Base-by-base conservation (phyloP, 257 asterid genomes). In the Oldenlandia corymbosa region DNA sequence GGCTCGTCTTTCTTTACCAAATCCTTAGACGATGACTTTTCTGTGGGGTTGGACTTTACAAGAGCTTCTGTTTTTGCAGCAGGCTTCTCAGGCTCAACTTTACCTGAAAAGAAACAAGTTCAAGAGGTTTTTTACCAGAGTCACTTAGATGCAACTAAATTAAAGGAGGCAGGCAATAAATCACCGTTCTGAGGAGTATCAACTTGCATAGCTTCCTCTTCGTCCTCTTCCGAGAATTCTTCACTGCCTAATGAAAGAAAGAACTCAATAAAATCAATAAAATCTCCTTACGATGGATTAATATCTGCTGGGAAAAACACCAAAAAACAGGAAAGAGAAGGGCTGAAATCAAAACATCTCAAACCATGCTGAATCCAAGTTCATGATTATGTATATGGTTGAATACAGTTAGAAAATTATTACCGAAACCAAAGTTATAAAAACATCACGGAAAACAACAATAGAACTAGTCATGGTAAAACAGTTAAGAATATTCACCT, bases 1-100 rank as follows among this genome's bases (percentile, higher is more conserved):
- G 45, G 3, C 56, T 62, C 18, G 11, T 17, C 53, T n/a, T 62
- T 62, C 24, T 42, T n/a, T 43, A 28, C 10, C 43, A 28, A 17
- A 32, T 17, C 10, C 61, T 56, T 46, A 21, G 27, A n/a, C 2
- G 17, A 4, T 48, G 52, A 32, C 54, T 61, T 61, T n/a, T 61
- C 37, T 7, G 21, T 13, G 20, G 65, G 51, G 30, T 60, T 60
- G 51, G 36, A 27, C 65, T 60, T 16, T 16, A 23, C 61, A 56
- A 36, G 27, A 31, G 34, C 27, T 16, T 14, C 9, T 13, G 27
- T 28, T 13, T 0, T 28, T 30, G 41, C 30, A 54, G 60, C 41
- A 41, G 64, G 16, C 52, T 60, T 60, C 65, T 26, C 37, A 61
- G 41, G n/a, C 66, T 62, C 55, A 28, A 28, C 20, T 62, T 18